Base-by-base conservation (phyloP, 2,329 filamentous ascomycete species). In the Colletotrichum sp. region DNA sequence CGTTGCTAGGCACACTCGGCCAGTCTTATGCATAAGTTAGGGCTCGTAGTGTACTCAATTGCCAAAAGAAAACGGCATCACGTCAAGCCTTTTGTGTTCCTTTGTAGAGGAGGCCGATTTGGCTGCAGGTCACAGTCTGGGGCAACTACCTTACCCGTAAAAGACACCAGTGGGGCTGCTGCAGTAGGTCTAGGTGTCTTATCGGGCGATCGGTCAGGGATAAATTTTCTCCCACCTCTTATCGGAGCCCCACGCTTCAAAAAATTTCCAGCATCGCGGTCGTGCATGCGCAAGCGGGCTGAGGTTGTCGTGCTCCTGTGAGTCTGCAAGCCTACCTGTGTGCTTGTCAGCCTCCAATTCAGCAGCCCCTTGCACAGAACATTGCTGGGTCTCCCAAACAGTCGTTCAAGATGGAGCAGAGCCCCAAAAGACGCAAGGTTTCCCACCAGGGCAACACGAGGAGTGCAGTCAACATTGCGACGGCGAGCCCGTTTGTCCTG, bases 401-500 rank as follows among this genome's bases (percentile, higher is more conserved):
- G 30, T n/a, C 24, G 21, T 36, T 26, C 32, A 76, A 21, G 52
- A 90, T 90, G 89, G 88, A 89, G 78, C 84, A 83, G 28, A 86
- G 80, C 73, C 85, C 86, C 24, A 90, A 90, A 80, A 84, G 89
- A 75, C 87, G 88, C 65, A 90, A 90, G 80, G 81, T 89, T 34
- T 85, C 84, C 28, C 87, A 89, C 77, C 79, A 79, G 44, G 82
- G 82, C 71, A 78, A 80, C 44, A 83, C 84, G 64, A 83, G 82
- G 39, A 84, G 81, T 72, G 81, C 87, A 6, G 82, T 86, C 49
- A 83, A 84, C 24, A 80, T 88, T 60, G 85, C 87, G 36, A 86
- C 88, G 10, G 86, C 89, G 18, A 90, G 89, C 81, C 88, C 90
- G 39, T 92, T 92, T 78, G 86, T 91, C 64, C 82, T 93, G 66